These are phyloP conservation scores for Barnettozyma botsteinii DNA, from an alignment of 805 yeast genomes.

Conservation along the genomic window DNA sequence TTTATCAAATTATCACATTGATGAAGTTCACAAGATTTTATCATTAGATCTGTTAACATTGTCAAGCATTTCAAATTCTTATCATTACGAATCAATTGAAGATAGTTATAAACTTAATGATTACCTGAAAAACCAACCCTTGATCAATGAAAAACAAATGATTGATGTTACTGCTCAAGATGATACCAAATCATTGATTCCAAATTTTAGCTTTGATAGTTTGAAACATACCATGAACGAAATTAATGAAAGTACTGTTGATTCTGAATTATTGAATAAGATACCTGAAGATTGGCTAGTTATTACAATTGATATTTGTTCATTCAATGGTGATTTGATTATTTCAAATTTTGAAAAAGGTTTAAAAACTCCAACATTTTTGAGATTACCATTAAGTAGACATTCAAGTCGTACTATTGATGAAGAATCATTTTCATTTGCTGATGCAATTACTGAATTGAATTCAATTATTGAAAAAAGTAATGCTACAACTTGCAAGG, in stretches of 20 bases:
- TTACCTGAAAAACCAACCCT: constrained; percentile 22
- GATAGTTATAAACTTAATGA: constrained; percentile 25
- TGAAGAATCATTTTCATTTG: constrained; percentile 36
- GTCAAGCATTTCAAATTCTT: constrained; percentile 22
- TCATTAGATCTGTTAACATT: constrained; percentile 23
- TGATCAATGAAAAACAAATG: constrained; percentile 24
- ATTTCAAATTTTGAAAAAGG: constrained; percentile 39
- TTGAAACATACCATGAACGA: constrained; percentile 7
- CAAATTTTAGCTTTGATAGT: constrained; percentile 13
- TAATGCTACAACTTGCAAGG: constrained; percentile 50
- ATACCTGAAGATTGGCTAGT: constrained; percentile 51
- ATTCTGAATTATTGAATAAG: constrained; percentile 10
- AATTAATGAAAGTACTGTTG: not conserved
- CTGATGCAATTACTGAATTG: constrained; percentile 42
- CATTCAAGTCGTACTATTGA: constrained; percentile 40
- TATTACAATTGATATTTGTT: constrained; percentile 55
- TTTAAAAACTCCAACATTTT: constrained; percentile 35
- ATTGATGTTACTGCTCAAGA: constrained; percentile 12
- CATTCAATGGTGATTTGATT: constrained; percentile 50
- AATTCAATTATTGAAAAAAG: constrained; percentile 52
- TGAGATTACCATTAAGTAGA: constrained; percentile 58
- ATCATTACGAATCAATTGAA: constrained; percentile 15
- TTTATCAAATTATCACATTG: constrained; percentile 24
- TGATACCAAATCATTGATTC: constrained; percentile 8
- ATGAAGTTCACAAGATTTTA: constrained; percentile 21